These are phyloP conservation scores for Triticum timopheevii DNA, from an alignment of 176 grass and related monocot genomes.

Conservation along the genomic window DNA sequence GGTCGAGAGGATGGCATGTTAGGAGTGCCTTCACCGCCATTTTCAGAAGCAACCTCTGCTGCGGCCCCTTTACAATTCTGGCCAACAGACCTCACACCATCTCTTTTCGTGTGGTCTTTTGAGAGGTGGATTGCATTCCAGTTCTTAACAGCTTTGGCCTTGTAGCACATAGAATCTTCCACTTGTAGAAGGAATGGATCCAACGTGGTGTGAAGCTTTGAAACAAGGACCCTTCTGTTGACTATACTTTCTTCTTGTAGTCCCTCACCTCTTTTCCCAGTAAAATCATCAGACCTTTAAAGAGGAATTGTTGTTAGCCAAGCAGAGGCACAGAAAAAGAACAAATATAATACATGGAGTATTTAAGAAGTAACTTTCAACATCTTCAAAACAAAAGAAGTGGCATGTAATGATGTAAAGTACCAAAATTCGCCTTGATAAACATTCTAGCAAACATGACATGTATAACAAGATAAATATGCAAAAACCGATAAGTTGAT, in stretches of 20 bases:
- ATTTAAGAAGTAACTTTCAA: background rate
- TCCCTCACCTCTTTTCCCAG: slow-evolving; percentile 49
- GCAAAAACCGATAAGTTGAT: background rate
- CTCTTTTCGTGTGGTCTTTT: background rate
- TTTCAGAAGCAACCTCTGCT: background rate
- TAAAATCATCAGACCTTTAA: slow-evolving; percentile 81
- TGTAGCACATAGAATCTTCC: slow-evolving; percentile 23
- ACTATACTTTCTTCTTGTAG: slow-evolving; percentile 62
- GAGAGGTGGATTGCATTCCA: background rate
- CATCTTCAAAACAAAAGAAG: background rate
- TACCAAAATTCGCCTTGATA: background rate
- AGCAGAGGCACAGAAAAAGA: slow-evolving; percentile 3
- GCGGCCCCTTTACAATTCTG: no score
- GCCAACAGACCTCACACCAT: background rate
- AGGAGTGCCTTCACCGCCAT: background rate
- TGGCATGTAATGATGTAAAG: background rate
- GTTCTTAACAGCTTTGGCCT: background rate
- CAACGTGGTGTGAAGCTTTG: slow-evolving; percentile 74
- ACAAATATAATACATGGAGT: background rate
- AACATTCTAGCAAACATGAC: background rate
- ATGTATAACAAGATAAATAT: background rate
- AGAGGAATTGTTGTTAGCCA: background rate
- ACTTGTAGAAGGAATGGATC: slow-evolving; percentile 77
- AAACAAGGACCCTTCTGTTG: slow-evolving; percentile 69
- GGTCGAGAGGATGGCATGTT: background rate